Percentiles rank a stretch among this genome's conserved stretches.
Conservation (phyloP, 164 flowering plant species). For the Cinnamomum micranthum region DNA sequence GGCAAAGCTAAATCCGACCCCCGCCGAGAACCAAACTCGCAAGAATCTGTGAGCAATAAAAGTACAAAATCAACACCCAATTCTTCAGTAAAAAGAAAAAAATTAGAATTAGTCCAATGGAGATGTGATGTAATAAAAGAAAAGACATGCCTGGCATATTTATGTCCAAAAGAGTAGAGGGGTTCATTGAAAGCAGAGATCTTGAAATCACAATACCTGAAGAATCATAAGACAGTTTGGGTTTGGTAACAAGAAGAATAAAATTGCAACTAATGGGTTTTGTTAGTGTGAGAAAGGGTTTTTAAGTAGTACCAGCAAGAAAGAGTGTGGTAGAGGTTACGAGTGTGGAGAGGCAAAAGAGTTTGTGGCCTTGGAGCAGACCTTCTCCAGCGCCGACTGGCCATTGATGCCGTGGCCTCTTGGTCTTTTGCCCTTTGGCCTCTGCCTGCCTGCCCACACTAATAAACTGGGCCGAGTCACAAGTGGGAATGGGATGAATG, state of each 20-base stretch:
- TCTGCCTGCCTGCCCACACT: no score
- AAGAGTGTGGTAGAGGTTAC: not conserved
- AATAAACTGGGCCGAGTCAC: no score
- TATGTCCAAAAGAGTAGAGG: slow-evolving; percentile 8
- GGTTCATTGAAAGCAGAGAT: slow-evolving; percentile 10
- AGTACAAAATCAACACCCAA: not conserved
- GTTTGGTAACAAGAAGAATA: not conserved
- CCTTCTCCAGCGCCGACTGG: slow-evolving; percentile 4
- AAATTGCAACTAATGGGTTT: not conserved
- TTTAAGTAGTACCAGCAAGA: slow-evolving; percentile 6
- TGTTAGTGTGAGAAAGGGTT: not conserved
- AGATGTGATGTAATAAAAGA: not conserved
- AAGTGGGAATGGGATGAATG: no score
- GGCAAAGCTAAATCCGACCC: slow-evolving; percentile 13
- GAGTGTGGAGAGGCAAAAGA: not conserved
- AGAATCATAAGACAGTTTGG: not conserved
- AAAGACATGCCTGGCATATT: slow-evolving; percentile 8
- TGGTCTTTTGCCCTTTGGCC: no score
- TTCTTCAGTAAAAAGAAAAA: not conserved
- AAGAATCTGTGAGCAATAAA: slow-evolving; percentile 9
- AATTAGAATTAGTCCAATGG: not conserved
- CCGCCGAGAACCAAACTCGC: slow-evolving; percentile 12
- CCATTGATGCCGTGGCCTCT: not conserved
- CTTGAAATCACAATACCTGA: slow-evolving; percentile 18
- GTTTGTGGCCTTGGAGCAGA: not conserved